Base-by-base conservation (phyloP, 345 rosid species). In the Abelmoschus esculentus region DNA sequence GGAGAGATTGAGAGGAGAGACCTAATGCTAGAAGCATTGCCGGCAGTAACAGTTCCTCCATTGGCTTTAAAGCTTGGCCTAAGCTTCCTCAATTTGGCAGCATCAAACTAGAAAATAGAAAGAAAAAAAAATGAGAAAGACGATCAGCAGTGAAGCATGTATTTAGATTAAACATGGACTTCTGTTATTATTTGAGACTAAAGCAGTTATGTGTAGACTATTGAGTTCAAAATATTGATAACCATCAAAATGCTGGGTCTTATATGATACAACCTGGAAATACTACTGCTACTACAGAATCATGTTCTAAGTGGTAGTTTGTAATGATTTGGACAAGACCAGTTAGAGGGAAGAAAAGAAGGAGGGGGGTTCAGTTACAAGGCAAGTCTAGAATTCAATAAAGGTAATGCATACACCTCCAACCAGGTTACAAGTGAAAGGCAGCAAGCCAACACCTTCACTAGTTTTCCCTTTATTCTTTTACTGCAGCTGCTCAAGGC, bases 11-110 rank as follows among this genome's bases (percentile, higher is more conserved):
- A 73, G 64, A 69, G 71, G 63, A 47, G 56, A 72, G 44, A 93
- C 99, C 96, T 91, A 85, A 88, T 91, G 79, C 80, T 88, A 74
- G 99, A 91, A 76, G 99, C 98, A 86, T 95, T 95, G 74, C 98
- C 97, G 8, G 99, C 97, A 18, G 98, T 95, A 73, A 95, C 92
- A 32, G 97, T 76, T 71, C 99, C 99, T 11, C 96, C 92, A 73
- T 83, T 79, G 55, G 80, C 81, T 84, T 89, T 90, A 78, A 95
- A 95, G 81, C 93, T 95, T 64, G 99, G 93, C 64, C 83, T 83
- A 66, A 95, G 98, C 81, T 88, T 95, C 84, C 77, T 85, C 72
- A 95, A 74, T 81, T 87, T 95, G 65, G 76, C 81, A 70, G 85
- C 82, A 79, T 90, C 99, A 81, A 91, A 91, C 99, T 91, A 73